Percentiles rank a stretch among this genome's conserved stretches.
Evolutionary conservation across 2,329 filamentous ascomycete genomes (phyloP).

Genomic region (Metarhizium rileyi): DNA sequence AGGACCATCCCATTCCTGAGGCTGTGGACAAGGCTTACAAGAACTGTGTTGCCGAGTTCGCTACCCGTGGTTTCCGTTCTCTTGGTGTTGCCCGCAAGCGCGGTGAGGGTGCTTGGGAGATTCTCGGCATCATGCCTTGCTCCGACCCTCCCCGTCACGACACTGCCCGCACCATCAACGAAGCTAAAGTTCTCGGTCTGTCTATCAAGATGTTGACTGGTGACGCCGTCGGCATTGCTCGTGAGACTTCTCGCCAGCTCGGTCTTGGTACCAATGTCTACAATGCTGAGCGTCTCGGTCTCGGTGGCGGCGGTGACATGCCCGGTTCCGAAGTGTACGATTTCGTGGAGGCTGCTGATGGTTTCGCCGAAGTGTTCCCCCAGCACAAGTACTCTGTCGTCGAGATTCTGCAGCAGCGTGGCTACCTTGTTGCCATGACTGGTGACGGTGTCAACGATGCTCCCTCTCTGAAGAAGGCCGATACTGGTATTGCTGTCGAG

Average conservation of each 20-base stretch:
- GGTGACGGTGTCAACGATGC: slow-evolving; percentile 94
- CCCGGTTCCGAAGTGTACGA: slow-evolving; percentile 89
- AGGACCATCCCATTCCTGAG: slow-evolving; percentile 70
- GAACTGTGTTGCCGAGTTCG: slow-evolving; percentile 87
- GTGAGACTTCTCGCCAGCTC: slow-evolving; percentile 84
- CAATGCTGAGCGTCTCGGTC: slow-evolving; percentile 85
- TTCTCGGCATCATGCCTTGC: slow-evolving; percentile 92
- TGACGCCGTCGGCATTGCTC: slow-evolving; percentile 86
- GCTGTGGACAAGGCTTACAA: slow-evolving; percentile 76
- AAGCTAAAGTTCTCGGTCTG: slow-evolving; percentile 78
- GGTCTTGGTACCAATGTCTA: slow-evolving; percentile 90
- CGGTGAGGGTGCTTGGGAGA: slow-evolving; percentile 73
- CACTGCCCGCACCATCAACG: slow-evolving; percentile 80
- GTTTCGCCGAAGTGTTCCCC: slow-evolving; percentile 89
- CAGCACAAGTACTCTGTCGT: slow-evolving; percentile 95
- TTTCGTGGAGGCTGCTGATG: slow-evolving; percentile 90
- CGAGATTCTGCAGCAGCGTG: slow-evolving; percentile 86
- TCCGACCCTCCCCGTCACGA: slow-evolving; percentile 86
- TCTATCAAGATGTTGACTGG: slow-evolving; percentile 96
- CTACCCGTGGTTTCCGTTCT: slow-evolving; percentile 86
- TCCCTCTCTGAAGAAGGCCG: slow-evolving; percentile 87
- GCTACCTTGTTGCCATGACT: slow-evolving; percentile 91
- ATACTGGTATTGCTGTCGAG: slow-evolving; percentile 91
- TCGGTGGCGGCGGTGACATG: slow-evolving; percentile 86
- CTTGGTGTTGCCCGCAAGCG: slow-evolving; percentile 89